A percentile compares a stretch with the other conserved stretches of the same genome.
Conservation (phyloP, 176 grass and related monocot species). For the Oryza nivara region DNA sequence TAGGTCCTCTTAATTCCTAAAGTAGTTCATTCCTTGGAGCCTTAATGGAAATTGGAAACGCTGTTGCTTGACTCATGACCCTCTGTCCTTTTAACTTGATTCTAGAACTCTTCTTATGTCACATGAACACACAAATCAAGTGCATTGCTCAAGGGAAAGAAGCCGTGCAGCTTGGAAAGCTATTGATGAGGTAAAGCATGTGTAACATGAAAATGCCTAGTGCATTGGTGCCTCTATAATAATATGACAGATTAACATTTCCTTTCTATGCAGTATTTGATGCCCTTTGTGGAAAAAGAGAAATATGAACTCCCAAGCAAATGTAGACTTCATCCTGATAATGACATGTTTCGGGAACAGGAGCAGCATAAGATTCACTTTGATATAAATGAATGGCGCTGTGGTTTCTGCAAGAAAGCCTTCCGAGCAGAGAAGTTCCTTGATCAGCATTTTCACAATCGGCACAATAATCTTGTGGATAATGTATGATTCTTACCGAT, state of each 20-base stretch:
- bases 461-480: constrained; percentile 78
- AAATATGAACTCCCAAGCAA: constrained; percentile 78
- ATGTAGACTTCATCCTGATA: constrained; percentile 76
- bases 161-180: constrained; percentile 85
- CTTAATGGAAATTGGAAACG: background rate
- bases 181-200: constrained; percentile 73
- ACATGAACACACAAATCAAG: constrained; percentile 55
- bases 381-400: constrained; percentile 91
- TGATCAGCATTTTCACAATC: constrained; percentile 93
- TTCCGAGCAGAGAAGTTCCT: constrained; percentile 97
- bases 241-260: constrained; percentile 22
- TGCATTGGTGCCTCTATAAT: constrained; percentile 28
- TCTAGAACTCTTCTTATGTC: constrained; percentile 70
- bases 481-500: constrained; percentile 53
- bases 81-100: constrained; percentile 33
- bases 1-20: background rate
- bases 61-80: background rate
- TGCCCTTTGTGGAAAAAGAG: constrained; percentile 93
- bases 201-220: constrained; percentile 16
- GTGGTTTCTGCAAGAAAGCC: constrained; percentile 92
- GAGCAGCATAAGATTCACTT: constrained; percentile 90
- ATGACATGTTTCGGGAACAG: constrained; percentile 95
- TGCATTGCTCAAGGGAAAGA: constrained; percentile 96
- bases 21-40: background rate
- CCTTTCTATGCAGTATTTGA: constrained; percentile 74